Conservation (phyloP, 1,139 yeast species). For the Trichomonascaceae sp. region DNA sequence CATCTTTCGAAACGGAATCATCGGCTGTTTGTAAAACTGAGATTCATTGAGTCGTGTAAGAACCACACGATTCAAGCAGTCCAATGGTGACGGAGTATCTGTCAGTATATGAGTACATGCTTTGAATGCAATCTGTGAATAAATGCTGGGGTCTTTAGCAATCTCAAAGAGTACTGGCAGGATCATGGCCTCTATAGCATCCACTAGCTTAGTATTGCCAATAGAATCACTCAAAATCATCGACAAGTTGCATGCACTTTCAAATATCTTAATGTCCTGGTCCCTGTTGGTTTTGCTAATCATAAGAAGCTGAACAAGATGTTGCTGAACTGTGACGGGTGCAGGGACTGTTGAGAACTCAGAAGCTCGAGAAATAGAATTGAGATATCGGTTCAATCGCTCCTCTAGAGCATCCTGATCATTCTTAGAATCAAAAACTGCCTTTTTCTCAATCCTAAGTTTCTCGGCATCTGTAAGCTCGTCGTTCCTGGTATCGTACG, state of each 20-base stretch:
- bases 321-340: background rate
- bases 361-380: background rate
- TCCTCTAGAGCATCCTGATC: background rate
- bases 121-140: constrained; percentile 17
- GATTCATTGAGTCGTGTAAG: constrained; percentile 6
- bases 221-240: background rate
- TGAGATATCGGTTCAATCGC: background rate
- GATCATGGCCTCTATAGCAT: constrained; percentile 9
- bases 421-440: background rate
- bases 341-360: background rate
- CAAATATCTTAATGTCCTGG: background rate
- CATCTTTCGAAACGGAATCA: constrained; percentile 14
- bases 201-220: background rate
- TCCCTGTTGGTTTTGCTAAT: background rate
- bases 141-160: constrained; percentile 9
- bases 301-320: background rate
- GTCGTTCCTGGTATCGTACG: background rate
- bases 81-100: constrained; percentile 4
- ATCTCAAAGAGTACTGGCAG: constrained; percentile 10
- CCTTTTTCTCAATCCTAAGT: background rate
- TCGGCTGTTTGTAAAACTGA: constrained; percentile 8
- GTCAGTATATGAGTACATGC: constrained; percentile 14
- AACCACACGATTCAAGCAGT: constrained; percentile 7
- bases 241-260: background rate
- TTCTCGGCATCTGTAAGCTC: background rate